A percentile compares a stretch with the other conserved stretches of the same genome.
These are phyloP conservation scores for Candida frijolesensis DNA, from an alignment of 1,139 yeast species.

Conservation along the genomic window DNA sequence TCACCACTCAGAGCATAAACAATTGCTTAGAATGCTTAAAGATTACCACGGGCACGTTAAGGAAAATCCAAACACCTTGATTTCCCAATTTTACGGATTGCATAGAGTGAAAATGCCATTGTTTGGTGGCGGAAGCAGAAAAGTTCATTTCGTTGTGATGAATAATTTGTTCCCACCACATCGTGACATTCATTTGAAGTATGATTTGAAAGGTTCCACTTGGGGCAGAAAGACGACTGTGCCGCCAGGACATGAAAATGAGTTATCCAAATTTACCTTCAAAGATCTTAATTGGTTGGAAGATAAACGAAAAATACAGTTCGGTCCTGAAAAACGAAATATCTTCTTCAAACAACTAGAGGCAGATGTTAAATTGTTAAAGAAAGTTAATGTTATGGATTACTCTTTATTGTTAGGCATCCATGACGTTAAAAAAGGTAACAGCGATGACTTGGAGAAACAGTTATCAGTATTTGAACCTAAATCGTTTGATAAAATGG, in stretches of 20 bases:
- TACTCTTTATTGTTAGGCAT: conserved; percentile 87
- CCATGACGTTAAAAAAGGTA: conserved; percentile 70
- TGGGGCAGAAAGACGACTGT: conserved; percentile 71
- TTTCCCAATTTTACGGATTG: conserved; percentile 93
- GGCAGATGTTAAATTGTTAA: conserved; percentile 71
- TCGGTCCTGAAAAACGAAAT: conserved; percentile 71
- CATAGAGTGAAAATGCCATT: conserved; percentile 87
- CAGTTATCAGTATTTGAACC: conserved; percentile 53
- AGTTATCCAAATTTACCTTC: conserved; percentile 47
- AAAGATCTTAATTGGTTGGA: conserved; percentile 92
- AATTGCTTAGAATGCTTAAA: conserved; percentile 70
- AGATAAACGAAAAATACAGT: conserved; percentile 56
- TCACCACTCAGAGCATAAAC: conserved; percentile 89
- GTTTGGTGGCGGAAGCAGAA: conserved; percentile 53
- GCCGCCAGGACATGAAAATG: conserved; percentile 20
- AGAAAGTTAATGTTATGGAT: conserved; percentile 88
- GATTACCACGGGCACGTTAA: conserved; percentile 83
- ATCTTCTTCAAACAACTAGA: conserved; percentile 69
- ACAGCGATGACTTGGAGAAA: conserved; percentile 38
- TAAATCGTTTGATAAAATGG: conserved; percentile 41
- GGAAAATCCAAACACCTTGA: conserved; percentile 80
- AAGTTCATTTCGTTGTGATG: conserved; percentile 94
- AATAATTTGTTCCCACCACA: conserved; percentile 96
- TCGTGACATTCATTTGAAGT: conserved; percentile 81
- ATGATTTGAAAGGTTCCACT: conserved; percentile 92